Base-by-base conservation (phyloP, 352 stramenopile species). In the Blastocystis sp. region DNA sequence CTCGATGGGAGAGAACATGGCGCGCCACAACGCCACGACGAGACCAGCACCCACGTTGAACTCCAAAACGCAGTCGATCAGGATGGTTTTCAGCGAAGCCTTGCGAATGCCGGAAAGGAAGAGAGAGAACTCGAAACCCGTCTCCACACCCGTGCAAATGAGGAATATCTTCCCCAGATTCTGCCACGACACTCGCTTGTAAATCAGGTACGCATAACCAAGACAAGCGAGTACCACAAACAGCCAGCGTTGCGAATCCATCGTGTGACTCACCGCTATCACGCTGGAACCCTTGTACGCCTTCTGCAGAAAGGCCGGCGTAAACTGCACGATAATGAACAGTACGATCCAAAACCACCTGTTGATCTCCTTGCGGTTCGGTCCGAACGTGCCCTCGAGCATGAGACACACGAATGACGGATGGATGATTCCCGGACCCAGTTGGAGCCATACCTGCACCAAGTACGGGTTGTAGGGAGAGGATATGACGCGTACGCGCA, bases 381-480 rank as follows among this genome's bases (percentile, higher is more conserved):
- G 63, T 39, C 79, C 79, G 41, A 89, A 89, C 13, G 79, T 89
- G n/a, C 79, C 79, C 51, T 89, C 79, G 19, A 89, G 45, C 79
- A 89, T 78, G 19, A 89, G 26, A 63, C 62, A 62, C 24, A 89
- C 62, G 35, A 55, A 89, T 26, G 79, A 89, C 0, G 79, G 79
- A 79, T 89, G 79, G 70, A 89, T 89, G 31, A 89, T 39, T 6
- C 79, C 79, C 3, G 79, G 79, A 55, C 79, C 79, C 12, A 89
- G 13, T 45, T 89, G 79, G 33, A 89, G 67, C 79, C 79, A 89
- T 10, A 89, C 29, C 31, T 89, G 29, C 3, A 79, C 19, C n/a
- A 89, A 51, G 35, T 80, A 89, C 19, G 60, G 79, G 35, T 77
- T 19, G 10, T 39, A 26, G 4, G 51, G 26, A 10, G 63, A 50